Percentiles rank a stretch among this genome's conserved stretches.
Conservation (phyloP, 2,329 filamentous ascomycete species). For the Kalmusia sp. region DNA sequence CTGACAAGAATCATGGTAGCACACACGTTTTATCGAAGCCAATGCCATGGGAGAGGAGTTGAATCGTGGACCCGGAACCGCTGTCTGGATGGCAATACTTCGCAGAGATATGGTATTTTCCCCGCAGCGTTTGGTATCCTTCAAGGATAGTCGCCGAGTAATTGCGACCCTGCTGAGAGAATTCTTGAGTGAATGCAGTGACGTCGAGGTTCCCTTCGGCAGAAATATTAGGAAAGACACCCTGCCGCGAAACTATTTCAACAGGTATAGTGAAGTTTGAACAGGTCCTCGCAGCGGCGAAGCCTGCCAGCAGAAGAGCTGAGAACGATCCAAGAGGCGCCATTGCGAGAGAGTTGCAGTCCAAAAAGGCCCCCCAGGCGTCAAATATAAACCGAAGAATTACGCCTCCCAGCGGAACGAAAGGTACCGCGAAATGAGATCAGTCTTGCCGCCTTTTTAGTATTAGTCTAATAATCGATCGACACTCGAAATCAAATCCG, state of each 20-base stretch:
- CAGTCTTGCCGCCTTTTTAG: not conserved
- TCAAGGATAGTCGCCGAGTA: slow-evolving; percentile 54
- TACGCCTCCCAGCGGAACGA: no score
- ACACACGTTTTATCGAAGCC: slow-evolving; percentile 59
- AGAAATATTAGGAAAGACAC: slow-evolving; percentile 58
- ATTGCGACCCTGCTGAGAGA: slow-evolving; percentile 60
- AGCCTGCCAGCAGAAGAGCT: slow-evolving; percentile 25
- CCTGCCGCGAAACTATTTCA: slow-evolving; percentile 61
- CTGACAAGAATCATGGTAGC: not conserved
- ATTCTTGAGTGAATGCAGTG: slow-evolving; percentile 61
- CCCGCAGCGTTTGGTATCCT: slow-evolving; percentile 60
- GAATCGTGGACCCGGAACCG: slow-evolving; percentile 43
- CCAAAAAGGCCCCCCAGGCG: no score
- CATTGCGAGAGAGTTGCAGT: not conserved
- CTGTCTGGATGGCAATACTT: slow-evolving; percentile 66
- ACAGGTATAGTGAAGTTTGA: slow-evolving; percentile 64
- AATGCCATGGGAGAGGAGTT: slow-evolving; percentile 62
- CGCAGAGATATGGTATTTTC: slow-evolving; percentile 64
- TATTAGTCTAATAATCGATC: not conserved
- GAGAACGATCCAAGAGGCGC: slow-evolving; percentile 2
- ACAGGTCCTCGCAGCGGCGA: slow-evolving; percentile 43
- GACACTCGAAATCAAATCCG: no score
- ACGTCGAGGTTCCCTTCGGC: slow-evolving; percentile 63
- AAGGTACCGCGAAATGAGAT: no score
- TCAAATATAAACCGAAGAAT: no score